Conservation (phyloP, 768 basidiomycete species). For the Dendrothele bispora region DNA sequence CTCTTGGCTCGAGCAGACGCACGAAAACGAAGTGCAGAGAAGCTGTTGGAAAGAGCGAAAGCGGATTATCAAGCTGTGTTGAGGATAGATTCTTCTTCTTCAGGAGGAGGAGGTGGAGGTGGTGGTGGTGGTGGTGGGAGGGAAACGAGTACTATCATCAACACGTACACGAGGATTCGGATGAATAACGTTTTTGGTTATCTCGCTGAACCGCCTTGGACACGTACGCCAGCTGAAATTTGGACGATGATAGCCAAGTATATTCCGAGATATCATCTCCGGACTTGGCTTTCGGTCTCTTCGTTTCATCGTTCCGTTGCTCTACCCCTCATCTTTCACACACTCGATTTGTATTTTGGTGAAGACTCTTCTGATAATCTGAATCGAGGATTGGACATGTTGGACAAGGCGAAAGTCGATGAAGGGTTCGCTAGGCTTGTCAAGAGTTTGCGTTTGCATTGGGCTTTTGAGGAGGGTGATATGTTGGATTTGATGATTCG, state of each 20-base stretch:
- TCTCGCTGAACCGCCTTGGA: no score
- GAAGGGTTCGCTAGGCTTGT: conserved; percentile 59
- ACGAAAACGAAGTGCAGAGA: conserved; percentile 53
- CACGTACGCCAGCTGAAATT: conserved; percentile 62
- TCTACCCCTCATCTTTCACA: conserved; percentile 63
- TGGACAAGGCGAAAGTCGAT: conserved; percentile 65
- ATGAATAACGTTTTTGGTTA: no score
- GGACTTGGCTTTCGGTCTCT: conserved; percentile 69
- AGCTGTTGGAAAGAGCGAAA: conserved; percentile 55
- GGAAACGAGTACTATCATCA: no score
- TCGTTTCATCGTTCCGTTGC: conserved; percentile 66
- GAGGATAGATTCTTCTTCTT: conserved; percentile 60
- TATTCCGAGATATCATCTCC: conserved; percentile 64
- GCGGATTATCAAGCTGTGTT: conserved; percentile 63
- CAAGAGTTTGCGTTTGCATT: conserved; percentile 61
- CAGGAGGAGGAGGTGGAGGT: no score
- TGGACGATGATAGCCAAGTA: conserved; percentile 67
- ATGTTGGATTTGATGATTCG: conserved; percentile 62
- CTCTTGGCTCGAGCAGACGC: conserved; percentile 61
- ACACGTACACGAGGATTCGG: no score
- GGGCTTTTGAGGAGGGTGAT: conserved; percentile 70
- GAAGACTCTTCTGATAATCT: conserved; percentile 63
- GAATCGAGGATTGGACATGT: conserved; percentile 63
- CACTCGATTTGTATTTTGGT: conserved; percentile 66
- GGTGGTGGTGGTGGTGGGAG: no score